These are phyloP conservation scores for Leccinum rimulosum DNA, from an alignment of 768 basidiomycete genomes.

Conservation along the genomic window DNA sequence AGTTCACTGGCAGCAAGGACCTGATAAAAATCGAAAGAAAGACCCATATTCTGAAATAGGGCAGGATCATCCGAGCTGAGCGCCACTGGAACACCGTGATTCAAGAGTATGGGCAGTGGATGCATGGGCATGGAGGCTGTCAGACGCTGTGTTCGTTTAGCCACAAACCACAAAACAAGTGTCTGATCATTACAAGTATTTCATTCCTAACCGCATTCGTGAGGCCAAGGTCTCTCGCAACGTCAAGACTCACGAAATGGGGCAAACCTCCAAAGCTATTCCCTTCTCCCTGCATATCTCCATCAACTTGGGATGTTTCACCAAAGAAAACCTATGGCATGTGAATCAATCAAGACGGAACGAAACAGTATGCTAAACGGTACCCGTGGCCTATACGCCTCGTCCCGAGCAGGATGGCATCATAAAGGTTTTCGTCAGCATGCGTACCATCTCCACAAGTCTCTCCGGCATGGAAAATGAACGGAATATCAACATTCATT, in stretches of 20 bases:
- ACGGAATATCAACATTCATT: conserved; percentile 58
- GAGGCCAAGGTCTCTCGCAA: neutral
- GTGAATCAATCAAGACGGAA: neutral
- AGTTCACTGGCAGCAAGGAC: conserved; percentile 69
- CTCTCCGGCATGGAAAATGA: conserved; percentile 80
- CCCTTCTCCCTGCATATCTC: conserved; percentile 58
- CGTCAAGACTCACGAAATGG: conserved; percentile 63
- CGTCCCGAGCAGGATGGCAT: conserved; percentile 74
- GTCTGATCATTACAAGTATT: conserved; percentile 50
- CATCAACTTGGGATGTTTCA: conserved; percentile 73
- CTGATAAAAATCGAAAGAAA: conserved; percentile 79
- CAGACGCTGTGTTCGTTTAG: conserved; percentile 46
- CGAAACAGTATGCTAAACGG: neutral
- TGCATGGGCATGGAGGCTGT: conserved; percentile 82
- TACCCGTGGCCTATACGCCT: conserved; percentile 84
- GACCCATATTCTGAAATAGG: conserved; percentile 73
- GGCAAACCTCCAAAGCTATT: conserved; percentile 74
- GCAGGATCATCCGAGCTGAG: conserved; percentile 76
- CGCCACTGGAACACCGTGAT: conserved; percentile 69
- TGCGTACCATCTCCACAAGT: conserved; percentile 73
- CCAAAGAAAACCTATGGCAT: conserved; percentile 58
- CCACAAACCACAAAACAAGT: neutral
- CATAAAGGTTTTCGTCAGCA: conserved; percentile 72
- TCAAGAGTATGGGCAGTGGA: conserved; percentile 67
- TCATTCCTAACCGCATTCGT: conserved; percentile 53